Evolutionary conservation across 495 filamentous ascomycete species (phyloP), one percentile per base, ranked within the genome.

Genomic region (Penicillium pancosmium): DNA sequence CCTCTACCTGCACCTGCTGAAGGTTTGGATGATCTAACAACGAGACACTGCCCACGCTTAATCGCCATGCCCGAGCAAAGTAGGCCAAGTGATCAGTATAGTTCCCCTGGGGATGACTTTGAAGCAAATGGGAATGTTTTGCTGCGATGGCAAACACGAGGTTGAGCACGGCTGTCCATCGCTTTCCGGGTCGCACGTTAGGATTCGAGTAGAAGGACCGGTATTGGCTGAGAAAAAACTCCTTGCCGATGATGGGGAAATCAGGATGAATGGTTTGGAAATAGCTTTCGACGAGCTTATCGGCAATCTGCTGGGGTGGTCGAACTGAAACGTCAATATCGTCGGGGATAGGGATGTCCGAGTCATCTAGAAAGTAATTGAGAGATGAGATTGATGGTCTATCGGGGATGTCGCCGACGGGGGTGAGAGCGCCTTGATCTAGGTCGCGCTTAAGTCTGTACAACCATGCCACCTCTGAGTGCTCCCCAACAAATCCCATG

Each of bases 111-210:
- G 68, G 76, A 48, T 72, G 67, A 34, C 70, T 72, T 36, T 72
- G 72, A 5, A 68, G 40, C 13, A 86, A 72, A 46, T 59, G 46
- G 4, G 74, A 77, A 61, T 84, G 80, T 60, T 74, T 78, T 8
- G 82, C 76, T 11, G 80, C 79, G 57, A 88, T 86, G 16, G 86
- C 86, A 67, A 89, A 88, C 34, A 89, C 76, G n/a, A 88, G 59
- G 66, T 90, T 88, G 19, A 88, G 60, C 16, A 84, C 81, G 0
- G 83, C 81, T 46, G 85, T 68, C 84, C 84, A 88, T 48, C 78
- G 72, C 16, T 71, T 75, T 2, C 76, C 73, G 18, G 78, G 75
- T 38, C 71, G 67, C 31, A 73, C 62, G 18, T 61, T 69, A 10
- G 69, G 53, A 27, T 68, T 67, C 38, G 66, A 57, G 50, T 74